These are phyloP conservation scores for Gracilaria vermiculophylla DNA, from an alignment of 23 red algal species.

Conservation along the genomic window DNA sequence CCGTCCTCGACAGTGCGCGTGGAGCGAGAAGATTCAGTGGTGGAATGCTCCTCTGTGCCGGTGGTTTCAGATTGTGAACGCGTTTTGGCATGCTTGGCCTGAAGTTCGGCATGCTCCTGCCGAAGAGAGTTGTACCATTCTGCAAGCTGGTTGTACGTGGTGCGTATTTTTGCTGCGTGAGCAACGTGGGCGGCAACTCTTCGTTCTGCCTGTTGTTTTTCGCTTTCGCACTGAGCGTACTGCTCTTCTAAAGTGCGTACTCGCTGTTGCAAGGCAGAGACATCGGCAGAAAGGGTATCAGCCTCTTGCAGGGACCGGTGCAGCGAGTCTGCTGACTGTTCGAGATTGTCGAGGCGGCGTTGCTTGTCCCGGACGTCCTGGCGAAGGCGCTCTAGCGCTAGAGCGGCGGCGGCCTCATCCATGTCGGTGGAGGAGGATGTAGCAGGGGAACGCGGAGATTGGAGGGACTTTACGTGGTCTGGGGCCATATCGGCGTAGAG, in stretches of 20 bases:
- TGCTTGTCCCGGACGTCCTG: conserved; percentile 36
- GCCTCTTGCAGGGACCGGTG: background rate
- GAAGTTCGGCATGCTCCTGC: conserved; percentile 60
- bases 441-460: background rate
- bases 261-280: conserved; percentile 22
- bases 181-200: conserved; percentile 66
- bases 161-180: conserved; percentile 54
- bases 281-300: conserved; percentile 18
- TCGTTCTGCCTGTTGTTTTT: conserved; percentile 28
- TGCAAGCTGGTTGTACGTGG: conserved; percentile 66
- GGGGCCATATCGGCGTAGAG: conserved; percentile 1
- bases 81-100: conserved; percentile 13
- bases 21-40: background rate
- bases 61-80: background rate
- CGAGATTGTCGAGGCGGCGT: conserved; percentile 26
- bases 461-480: background rate
- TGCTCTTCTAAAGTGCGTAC: conserved; percentile 44
- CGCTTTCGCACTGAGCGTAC: conserved; percentile 24
- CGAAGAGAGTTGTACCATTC: conserved; percentile 73
- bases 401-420: conserved; percentile 27
- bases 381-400: conserved; percentile 45
- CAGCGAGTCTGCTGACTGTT: conserved; percentile 22
- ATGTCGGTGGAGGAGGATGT: background rate
- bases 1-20: background rate
- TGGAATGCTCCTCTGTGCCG: background rate